Base-by-base conservation (phyloP, 345 rosid species). In the Salix udensis region DNA sequence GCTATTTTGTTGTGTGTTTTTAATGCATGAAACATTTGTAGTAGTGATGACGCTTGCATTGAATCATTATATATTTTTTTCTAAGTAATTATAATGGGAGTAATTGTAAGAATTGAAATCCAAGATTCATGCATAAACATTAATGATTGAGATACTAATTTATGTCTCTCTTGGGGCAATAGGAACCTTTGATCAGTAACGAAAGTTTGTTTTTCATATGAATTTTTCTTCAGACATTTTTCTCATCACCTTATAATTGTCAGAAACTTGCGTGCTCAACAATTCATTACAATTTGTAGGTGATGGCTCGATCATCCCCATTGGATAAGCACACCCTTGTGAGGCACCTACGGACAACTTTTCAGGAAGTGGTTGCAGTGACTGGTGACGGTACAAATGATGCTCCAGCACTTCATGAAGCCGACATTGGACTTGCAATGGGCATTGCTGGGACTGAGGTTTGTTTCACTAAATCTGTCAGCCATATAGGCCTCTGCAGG, bases 371-470 rank as follows among this genome's bases (percentile, higher is more conserved):
- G 23, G 93, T 89, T 71, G 93, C 93, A 36, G 88, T 89, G 87
- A 89, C 89, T 3, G 93, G 93, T 48, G 91, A 89, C 40, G 93
- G 93, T 68, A 90, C 88, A 67, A 88, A 89, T 74, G 93, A 89
- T 83, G 93, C 93, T 23, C 93, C 93, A 61, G 91, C 93, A 72
- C 79, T 89, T 82, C 87, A 88, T 78, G 83, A 86, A 70, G 91
- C 93, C 5, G 91, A 89, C 70, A 88, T 86, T 31, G 93, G 91
- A 34, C 80, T 89, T 68, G 91, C 93, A n/a, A 89, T 89, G 93
- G 93, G 93, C 75, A 88, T 89, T 76, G 83, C 91, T 67, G 91
- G 91, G 80, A 89, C 91, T 7, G 91, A 89, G 93, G 93, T 89
- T 31, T 34, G 77, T 67, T 68, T 65, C 19, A 23, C 34, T 31